Conservation (phyloP, 140 eudicot genomes). For the Bidens hawaiensis region DNA sequence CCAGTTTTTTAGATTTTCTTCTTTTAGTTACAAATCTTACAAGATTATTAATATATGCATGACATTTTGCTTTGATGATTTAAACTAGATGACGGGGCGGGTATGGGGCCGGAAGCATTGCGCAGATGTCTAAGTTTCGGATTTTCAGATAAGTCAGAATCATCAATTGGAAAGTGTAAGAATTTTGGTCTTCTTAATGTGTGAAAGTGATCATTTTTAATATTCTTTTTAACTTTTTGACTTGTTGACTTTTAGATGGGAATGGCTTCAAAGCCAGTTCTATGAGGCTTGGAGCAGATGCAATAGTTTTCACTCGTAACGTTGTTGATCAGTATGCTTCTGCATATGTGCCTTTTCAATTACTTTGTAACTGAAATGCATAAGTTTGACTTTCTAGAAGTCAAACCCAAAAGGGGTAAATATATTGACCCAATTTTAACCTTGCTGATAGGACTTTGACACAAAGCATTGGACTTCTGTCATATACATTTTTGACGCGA, state of each 20-base stretch:
- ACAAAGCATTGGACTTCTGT: slow-evolving; percentile 87
- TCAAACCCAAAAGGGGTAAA: not conserved
- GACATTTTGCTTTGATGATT: slow-evolving; percentile 17
- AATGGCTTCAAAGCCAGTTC: slow-evolving; percentile 96
- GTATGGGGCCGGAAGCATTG: slow-evolving; percentile 91
- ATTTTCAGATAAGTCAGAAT: slow-evolving; percentile 72
- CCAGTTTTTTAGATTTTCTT: slow-evolving; percentile 2
- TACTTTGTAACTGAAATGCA: not conserved
- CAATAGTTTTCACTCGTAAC: slow-evolving; percentile 76
- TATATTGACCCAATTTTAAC: not conserved
- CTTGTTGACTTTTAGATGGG: slow-evolving; percentile 69
- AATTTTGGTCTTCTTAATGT: slow-evolving; percentile 5
- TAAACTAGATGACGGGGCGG: slow-evolving; percentile 76
- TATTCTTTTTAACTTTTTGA: slow-evolving; percentile 13
- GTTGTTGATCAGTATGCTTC: slow-evolving; percentile 35
- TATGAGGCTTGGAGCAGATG: slow-evolving; percentile 97
- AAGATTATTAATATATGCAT: slow-evolving; percentile 1
- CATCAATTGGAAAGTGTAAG: slow-evolving; percentile 90
- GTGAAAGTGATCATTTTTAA: not conserved
- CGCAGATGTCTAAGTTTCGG: slow-evolving; percentile 92
- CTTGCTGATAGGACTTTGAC: slow-evolving; percentile 46
- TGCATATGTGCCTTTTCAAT: not conserved
- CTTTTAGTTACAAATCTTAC: slow-evolving; percentile 1
- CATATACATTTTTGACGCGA: slow-evolving; percentile 78
- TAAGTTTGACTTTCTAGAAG: slow-evolving; percentile 1